Conservation (phyloP, 345 rosid genomes). For the Cardamine chenopodiifolia region DNA sequence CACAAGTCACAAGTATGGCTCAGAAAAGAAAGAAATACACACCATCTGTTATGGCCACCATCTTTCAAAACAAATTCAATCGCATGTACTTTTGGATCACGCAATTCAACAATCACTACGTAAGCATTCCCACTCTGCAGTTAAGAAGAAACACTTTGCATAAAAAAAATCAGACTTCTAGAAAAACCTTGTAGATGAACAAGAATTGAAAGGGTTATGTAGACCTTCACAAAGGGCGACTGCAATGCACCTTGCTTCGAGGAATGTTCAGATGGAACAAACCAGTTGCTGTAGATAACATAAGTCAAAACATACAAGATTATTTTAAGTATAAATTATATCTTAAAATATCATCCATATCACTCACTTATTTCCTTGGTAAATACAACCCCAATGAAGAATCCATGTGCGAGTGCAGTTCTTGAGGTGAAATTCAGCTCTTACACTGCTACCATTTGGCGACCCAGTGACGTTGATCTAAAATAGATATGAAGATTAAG, state of each 20-base stretch:
- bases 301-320: slow-evolving; percentile 24
- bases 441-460: slow-evolving; percentile 50
- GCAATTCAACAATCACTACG: slow-evolving; percentile 53
- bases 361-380: slow-evolving; percentile 55
- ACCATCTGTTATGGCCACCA: slow-evolving; percentile 62
- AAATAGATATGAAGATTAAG: not conserved
- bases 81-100: slow-evolving; percentile 53
- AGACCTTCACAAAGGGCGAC: slow-evolving; percentile 54
- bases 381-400: slow-evolving; percentile 68
- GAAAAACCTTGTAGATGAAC: not conserved
- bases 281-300: slow-evolving; percentile 54
- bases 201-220: slow-evolving; percentile 12
- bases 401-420: slow-evolving; percentile 60
- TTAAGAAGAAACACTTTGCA: slow-evolving; percentile 15
- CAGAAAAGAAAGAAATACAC: slow-evolving; percentile 1
- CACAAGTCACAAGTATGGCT: slow-evolving; percentile 27
- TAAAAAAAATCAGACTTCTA: not conserved
- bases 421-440: slow-evolving; percentile 61
- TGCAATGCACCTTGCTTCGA: slow-evolving; percentile 61
- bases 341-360: slow-evolving; percentile 15
- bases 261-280: slow-evolving; percentile 51
- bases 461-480: slow-evolving; percentile 56
- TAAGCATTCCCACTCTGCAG: slow-evolving; percentile 52
- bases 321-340: not conserved
- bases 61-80: slow-evolving; percentile 68